Percentiles rank a stretch among this genome's conserved stretches.
Evolutionary conservation across 2,329 filamentous ascomycete species (phyloP).

Genomic region (Tricladium varicosporioides): DNA sequence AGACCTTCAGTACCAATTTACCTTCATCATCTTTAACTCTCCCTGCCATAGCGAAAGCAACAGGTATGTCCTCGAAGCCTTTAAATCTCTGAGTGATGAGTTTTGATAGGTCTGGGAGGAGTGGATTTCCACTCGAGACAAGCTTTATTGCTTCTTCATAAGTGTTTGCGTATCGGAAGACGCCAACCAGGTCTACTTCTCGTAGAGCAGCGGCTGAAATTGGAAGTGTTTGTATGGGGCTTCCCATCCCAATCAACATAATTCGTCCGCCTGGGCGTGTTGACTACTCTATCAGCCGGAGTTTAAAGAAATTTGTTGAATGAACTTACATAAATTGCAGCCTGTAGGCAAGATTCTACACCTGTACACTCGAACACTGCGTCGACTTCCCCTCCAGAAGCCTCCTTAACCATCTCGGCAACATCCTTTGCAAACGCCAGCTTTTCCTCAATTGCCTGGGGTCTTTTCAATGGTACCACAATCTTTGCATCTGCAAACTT

Average conservation of each 20-base stretch:
- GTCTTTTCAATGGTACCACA: slow-evolving; percentile 33
- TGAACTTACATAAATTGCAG: slow-evolving; percentile 54
- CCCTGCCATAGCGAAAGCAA: slow-evolving; percentile 85
- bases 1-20: slow-evolving; percentile 34
- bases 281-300: slow-evolving; percentile 37
- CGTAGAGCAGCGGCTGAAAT: slow-evolving; percentile 71
- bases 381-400: slow-evolving; percentile 54
- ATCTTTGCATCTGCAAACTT: slow-evolving; percentile 32
- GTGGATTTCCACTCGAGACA: slow-evolving; percentile 65
- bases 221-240: slow-evolving; percentile 70
- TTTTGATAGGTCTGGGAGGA: slow-evolving; percentile 70
- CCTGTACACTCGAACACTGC: slow-evolving; percentile 65
- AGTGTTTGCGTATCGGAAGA: slow-evolving; percentile 80
- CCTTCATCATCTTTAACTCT: slow-evolving; percentile 45
- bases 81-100: slow-evolving; percentile 83
- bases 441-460: slow-evolving; percentile 31
- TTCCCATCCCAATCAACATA: slow-evolving; percentile 77
- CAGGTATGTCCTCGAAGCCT: slow-evolving; percentile 75
- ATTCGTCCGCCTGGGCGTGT: slow-evolving; percentile 68
- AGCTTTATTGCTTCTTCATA: slow-evolving; percentile 91
- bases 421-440: slow-evolving; percentile 36
- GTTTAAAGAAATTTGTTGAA: slow-evolving; percentile 62
- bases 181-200: slow-evolving; percentile 73
- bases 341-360: slow-evolving; percentile 54
- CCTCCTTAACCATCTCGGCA: slow-evolving; percentile 50